Evolutionary conservation across 305 asterid genomes (phyloP), one percentile per base, ranked within the genome.

Genomic region (Andrographis paniculata): DNA sequence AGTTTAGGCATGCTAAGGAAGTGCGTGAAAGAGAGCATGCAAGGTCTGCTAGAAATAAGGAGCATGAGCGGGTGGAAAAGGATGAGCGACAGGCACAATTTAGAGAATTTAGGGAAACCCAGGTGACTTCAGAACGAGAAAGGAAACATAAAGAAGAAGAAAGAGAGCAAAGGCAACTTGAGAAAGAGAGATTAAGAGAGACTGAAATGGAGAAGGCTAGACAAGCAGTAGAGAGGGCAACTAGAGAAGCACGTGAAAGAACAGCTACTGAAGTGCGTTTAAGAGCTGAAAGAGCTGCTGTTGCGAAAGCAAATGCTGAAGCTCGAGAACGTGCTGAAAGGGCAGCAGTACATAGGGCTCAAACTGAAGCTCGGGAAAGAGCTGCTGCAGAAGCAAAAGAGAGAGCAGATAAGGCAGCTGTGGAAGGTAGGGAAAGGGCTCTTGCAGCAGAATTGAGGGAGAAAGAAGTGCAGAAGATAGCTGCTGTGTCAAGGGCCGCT

Each of bases 161-260:
- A 77, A 78, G 68, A 54, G 95, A 84, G 67, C 73, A 65, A 68
- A 77, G 77, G 72, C 81, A 77, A 68, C 66, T 81, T 63, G 94
- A 87, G 62, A 78, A 71, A 58, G 82, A 70, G 70, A 87, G 79
- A 58, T 60, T 61, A 48, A 69, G 67, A 62, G 88, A 84, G 66
- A 71, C 65, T 55, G 96, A 87, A 48, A 84, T 75, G 72, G 95
- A 61, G 45, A 79, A 75, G 73, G 86, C 58, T 27, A 74, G 93
- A 63, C 95, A 79, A 55, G 99, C 93, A 41, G 99, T 91, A 12
- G 99, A 87, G 61, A 80, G 99, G 84, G 96, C 99, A 61, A 83
- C 84, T 13, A 79, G 91, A 76, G 99, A 91, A 67, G 99, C 96
- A 44, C 96, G 99, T 37, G 95, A 87, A 96, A 76, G 75, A 68